Evolutionary conservation across 495 filamentous ascomycete genomes (phyloP).

Genomic region (Alectoria sarmentosa): DNA sequence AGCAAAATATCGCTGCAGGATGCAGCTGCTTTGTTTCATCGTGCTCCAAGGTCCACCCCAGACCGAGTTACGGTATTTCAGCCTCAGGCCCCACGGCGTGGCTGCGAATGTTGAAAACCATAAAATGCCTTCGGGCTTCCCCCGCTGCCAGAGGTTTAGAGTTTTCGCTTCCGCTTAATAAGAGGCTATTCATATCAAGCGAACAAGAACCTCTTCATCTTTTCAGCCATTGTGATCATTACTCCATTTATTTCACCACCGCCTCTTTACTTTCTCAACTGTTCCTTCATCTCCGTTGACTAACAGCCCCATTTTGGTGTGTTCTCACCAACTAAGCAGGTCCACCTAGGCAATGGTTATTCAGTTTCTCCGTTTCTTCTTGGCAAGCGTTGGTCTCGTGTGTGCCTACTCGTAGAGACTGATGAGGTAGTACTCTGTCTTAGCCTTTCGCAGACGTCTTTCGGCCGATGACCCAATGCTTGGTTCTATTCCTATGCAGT

Average conservation of each 20-base stretch:
- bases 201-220: not conserved
- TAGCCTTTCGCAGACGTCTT: not conserved
- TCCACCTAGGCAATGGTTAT: not conserved
- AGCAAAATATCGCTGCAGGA: not conserved
- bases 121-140: not conserved
- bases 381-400: not conserved
- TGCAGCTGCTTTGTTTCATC: constrained; percentile 11
- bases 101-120: not conserved
- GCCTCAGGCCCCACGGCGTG: constrained; percentile 9
- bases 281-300: too few relatives aligned
- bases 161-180: constrained; percentile 4
- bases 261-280: not conserved
- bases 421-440: not conserved
- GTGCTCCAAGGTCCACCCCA: not conserved
- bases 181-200: constrained; percentile 4
- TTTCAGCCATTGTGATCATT: not conserved
- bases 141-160: not conserved
- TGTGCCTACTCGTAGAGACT: not conserved
- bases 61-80: not conserved
- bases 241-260: not conserved
- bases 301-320: too few relatives aligned
- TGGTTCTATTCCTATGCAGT: not conserved
- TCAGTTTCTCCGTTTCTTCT: too few relatives aligned
- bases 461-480: not conserved
- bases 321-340: not conserved